Percentiles rank a stretch among this genome's conserved stretches.
Conservation (phyloP, 208 protist species). For the Leishmania braziliensis region DNA sequence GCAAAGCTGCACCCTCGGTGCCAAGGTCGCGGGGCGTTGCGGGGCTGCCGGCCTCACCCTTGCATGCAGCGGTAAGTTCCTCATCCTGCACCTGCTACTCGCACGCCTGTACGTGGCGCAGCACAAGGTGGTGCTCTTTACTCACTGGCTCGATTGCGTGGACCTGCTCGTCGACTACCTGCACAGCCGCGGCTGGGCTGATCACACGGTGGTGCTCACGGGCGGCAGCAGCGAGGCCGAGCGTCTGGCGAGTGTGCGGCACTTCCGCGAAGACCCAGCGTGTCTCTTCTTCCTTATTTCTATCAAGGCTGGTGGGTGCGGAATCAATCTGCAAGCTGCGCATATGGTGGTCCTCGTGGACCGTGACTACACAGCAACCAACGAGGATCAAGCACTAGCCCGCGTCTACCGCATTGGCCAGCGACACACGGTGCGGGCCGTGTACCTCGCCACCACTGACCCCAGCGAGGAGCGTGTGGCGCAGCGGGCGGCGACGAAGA, state of each 20-base stretch:
- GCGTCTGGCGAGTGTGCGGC: constrained; percentile 76
- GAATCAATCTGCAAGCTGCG: constrained; percentile 97
- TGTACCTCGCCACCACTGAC: constrained; percentile 93
- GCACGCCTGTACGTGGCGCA: constrained; percentile 39
- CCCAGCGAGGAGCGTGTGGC: constrained; percentile 43
- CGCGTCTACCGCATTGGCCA: constrained; percentile 98
- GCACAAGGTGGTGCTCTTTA: constrained; percentile 97
- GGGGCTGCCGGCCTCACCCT: constrained; percentile 42
- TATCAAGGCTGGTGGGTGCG: constrained; percentile 97
- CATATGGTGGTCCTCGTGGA: constrained; percentile 97
- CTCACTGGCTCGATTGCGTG: constrained; percentile 96
- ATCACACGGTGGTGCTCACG: constrained; percentile 53
- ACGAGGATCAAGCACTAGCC: constrained; percentile 97
- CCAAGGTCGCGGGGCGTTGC: neutral
- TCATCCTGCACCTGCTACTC: constrained; percentile 84
- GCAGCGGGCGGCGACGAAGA: constrained; percentile 45
- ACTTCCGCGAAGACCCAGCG: constrained; percentile 83
- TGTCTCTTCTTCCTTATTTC: constrained; percentile 96
- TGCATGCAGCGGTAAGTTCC: constrained; percentile 92
- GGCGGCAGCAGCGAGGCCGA: constrained; percentile 61
- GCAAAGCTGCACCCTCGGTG: constrained; percentile 22
- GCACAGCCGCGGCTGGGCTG: constrained; percentile 46
- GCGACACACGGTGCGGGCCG: constrained; percentile 94
- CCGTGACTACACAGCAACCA: constrained; percentile 96
- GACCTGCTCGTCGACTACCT: constrained; percentile 94